These are phyloP conservation scores for Apocynum venetum DNA, from an alignment of 257 asterid genomes.

Conservation along the genomic window DNA sequence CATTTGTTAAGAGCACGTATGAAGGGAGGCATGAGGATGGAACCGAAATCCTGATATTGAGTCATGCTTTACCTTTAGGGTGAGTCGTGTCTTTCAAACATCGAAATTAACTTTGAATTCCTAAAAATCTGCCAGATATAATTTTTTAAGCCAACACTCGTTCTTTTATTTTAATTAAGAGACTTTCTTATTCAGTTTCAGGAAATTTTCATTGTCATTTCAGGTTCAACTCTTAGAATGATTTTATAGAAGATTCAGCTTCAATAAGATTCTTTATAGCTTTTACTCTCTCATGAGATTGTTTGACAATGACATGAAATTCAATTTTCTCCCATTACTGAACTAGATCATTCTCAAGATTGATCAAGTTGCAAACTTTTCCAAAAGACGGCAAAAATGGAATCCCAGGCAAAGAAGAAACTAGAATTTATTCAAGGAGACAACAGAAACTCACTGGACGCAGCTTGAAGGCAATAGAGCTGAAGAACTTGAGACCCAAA, in stretches of 20 bases:
- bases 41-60: no score
- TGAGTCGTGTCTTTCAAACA: neutral
- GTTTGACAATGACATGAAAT: neutral
- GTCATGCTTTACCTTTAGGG: neutral
- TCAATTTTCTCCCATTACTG: neutral
- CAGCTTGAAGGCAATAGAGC: conserved; percentile 79
- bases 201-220: neutral
- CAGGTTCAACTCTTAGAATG: neutral
- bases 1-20: no score
- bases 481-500: conserved; percentile 74
- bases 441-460: conserved; percentile 55
- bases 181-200: neutral
- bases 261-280: neutral
- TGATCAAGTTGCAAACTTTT: neutral
- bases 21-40: neutral
- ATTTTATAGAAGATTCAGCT: neutral
- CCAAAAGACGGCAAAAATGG: neutral
- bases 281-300: neutral
- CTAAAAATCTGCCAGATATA: neutral
- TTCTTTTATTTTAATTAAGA: no score
- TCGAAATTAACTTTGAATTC: neutral
- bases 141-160: no score
- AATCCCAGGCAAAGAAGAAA: neutral
- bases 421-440: neutral
- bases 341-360: neutral